These are phyloP conservation scores for Craterostigma plantagineum DNA, from an alignment of 257 asterid species.

Conservation along the genomic window DNA sequence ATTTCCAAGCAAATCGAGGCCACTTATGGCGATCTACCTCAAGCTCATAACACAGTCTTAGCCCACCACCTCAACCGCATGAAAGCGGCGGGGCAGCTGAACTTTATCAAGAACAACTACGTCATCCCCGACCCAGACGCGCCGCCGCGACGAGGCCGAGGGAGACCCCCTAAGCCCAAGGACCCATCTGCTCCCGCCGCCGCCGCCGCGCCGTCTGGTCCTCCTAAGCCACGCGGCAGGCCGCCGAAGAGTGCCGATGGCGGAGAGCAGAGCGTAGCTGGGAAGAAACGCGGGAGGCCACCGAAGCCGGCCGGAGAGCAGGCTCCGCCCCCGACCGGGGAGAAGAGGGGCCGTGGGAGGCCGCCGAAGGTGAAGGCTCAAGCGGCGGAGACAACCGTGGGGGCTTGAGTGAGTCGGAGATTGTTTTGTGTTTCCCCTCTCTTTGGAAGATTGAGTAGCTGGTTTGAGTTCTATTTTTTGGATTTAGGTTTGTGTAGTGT, in stretches of 20 bases:
- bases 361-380: no score
- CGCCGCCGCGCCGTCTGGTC: constrained; percentile 24
- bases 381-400: no score
- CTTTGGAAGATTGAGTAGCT: no score
- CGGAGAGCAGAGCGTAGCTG: no score
- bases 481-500: no score
- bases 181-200: constrained; percentile 25
- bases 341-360: no score
- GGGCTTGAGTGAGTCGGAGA: no score
- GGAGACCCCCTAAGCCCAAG: constrained; percentile 69
- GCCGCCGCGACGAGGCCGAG: constrained; percentile 60
- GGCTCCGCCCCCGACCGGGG: no score
- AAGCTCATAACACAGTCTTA: constrained; percentile 43
- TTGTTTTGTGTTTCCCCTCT: no score
- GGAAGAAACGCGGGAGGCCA: no score
- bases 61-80: constrained; percentile 27
- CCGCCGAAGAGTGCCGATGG: constrained; percentile 29
- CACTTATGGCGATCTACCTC: constrained; percentile 51
- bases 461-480: no score
- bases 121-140: constrained; percentile 42
- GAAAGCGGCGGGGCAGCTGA: constrained; percentile 53
- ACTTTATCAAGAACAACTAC: constrained; percentile 57
- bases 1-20: constrained; percentile 54
- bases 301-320: no score
- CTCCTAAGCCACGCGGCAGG: constrained; percentile 32